Base-by-base conservation (phyloP, 495 filamentous ascomycete species). In the Astrothelium macrocarpum region DNA sequence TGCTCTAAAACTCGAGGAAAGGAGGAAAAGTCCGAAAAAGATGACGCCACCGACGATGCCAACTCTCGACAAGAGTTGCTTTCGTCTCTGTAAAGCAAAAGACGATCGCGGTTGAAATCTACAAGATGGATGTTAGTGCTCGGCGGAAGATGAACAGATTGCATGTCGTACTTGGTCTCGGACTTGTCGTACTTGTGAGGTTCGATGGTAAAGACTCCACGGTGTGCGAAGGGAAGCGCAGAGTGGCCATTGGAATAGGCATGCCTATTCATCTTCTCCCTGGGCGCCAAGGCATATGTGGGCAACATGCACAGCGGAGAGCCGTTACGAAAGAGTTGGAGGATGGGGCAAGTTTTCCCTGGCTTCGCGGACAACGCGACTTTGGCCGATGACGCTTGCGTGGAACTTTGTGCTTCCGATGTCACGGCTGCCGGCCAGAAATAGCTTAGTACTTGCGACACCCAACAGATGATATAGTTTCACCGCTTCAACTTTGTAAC, bases 81-180 rank as follows among this genome's bases (percentile, higher is more conserved):
- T 84, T 74, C 91, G 84, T 72, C 90, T 82, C 71, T 90, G 84
- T 64, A 87, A 72, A 25, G 87, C 82, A 61, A 87, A 85, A 69
- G 89, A 86, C 67, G 90, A 82, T 72, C 92, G 84, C 60, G 93
- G 90, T 74, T 94, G 89, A 71, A 95, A 98, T 75, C 93, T 96
- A 70, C 59, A 26, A 20, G 23, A 49, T 9, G 20, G 25, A 58
- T 2, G 2, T 3, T 2, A 25, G 16, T 56, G 3, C 53, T 39
- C 39, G 58, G 34, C 34, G 5, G 5, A 36, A 23, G n/a, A 23
- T 12, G 18, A 20, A 49, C 61, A 68, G 64, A 59, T 34, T 39
- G 28, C 59, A 63, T 36, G 28, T 18, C 16, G 4, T 53, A 42
- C 63, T 16, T 32, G 56, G 23, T n/a, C 43, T 64, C 66, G 32